These are phyloP conservation scores for Alternaria sp. DNA, from an alignment of 2,329 filamentous ascomycete species.

Conservation along the genomic window DNA sequence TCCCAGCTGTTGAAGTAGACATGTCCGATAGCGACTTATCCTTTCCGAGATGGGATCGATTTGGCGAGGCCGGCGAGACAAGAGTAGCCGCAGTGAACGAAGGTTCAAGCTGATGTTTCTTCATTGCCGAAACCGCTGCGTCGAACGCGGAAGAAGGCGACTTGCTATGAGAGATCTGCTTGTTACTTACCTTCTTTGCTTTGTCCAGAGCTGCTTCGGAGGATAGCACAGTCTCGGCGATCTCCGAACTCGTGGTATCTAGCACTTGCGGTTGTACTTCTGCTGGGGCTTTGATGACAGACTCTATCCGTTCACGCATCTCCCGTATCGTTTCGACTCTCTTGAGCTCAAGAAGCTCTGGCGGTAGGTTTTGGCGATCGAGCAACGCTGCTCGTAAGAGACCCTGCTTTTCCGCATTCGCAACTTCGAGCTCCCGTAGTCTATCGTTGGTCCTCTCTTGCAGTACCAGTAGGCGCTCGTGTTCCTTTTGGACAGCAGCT, in stretches of 20 bases:
- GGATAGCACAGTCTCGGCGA: slow-evolving; percentile 42
- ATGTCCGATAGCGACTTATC: slow-evolving; percentile 29
- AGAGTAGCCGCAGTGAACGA: slow-evolving; percentile 33
- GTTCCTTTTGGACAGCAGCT: slow-evolving; percentile 40
- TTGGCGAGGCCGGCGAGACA: slow-evolving; percentile 22
- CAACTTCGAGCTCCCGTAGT: slow-evolving; percentile 43
- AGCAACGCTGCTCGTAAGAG: slow-evolving; percentile 43
- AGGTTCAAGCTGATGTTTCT: slow-evolving; percentile 22
- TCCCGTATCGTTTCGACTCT: slow-evolving; percentile 40
- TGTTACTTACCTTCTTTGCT: slow-evolving; percentile 46
- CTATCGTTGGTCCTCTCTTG: slow-evolving; percentile 44
- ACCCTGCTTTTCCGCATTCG: slow-evolving; percentile 44
- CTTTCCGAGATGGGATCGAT: slow-evolving; percentile 9
- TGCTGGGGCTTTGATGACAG: slow-evolving; percentile 37
- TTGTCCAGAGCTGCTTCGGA: slow-evolving; percentile 45
- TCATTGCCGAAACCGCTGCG: slow-evolving; percentile 26
- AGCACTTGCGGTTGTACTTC: slow-evolving; percentile 42
- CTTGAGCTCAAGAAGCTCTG: slow-evolving; percentile 42
- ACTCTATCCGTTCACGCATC: slow-evolving; percentile 42
- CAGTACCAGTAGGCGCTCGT: slow-evolving; percentile 44
- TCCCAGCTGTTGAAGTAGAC: slow-evolving; percentile 29
- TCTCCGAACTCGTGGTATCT: slow-evolving; percentile 40
- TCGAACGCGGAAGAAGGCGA: slow-evolving; percentile 29
- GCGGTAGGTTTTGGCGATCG: slow-evolving; percentile 40
- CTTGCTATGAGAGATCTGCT: slow-evolving; percentile 32